A percentile compares a stretch with the other conserved stretches of the same genome.
These are phyloP conservation scores for Phoma sp. DNA, from an alignment of 2,329 filamentous ascomycete species.

Conservation along the genomic window DNA sequence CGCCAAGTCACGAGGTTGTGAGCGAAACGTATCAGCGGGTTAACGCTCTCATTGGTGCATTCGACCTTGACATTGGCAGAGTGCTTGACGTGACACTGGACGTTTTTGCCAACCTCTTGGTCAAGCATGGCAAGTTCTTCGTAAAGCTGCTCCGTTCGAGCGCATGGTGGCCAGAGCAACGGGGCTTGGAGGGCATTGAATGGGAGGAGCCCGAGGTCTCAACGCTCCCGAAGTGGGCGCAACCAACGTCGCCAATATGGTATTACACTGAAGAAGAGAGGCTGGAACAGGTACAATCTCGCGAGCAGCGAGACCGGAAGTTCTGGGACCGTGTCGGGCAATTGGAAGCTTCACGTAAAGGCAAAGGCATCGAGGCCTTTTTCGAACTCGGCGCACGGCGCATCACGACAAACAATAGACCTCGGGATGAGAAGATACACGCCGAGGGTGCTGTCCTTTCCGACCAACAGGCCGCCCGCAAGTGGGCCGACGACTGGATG, in stretches of 20 bases:
- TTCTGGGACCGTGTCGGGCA: conserved; percentile 86
- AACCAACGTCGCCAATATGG: conserved; percentile 72
- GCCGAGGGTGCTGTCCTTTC: conserved; percentile 25
- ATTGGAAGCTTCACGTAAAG: conserved; percentile 44
- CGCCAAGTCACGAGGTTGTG: conserved; percentile 76
- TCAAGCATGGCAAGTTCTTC: conserved; percentile 93
- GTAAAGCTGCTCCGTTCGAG: conserved; percentile 89
- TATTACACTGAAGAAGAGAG: conserved; percentile 72
- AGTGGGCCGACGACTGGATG: conserved; percentile 69
- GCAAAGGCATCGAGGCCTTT: conserved; percentile 76
- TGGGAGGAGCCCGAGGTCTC: conserved; percentile 59
- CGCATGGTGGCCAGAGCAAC: conserved; percentile 91
- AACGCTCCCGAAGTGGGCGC: conserved; percentile 84
- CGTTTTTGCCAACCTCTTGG: conserved; percentile 89
- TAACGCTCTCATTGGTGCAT: conserved; percentile 93
- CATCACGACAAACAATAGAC: conserved; percentile 53
- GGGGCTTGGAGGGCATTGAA: conserved; percentile 58
- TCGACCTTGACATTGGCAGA: conserved; percentile 93
- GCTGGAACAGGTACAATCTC: conserved; percentile 60
- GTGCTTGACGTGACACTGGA: conserved; percentile 94
- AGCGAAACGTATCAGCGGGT: conserved; percentile 88
- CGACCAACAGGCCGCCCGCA: conserved; percentile 52
- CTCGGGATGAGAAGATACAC: conserved; percentile 39
- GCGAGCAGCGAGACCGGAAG: conserved; percentile 68
- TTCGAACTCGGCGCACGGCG: conserved; percentile 83